Conservation (phyloP, 441 rosid genomes). For the Syzygium syzygioides region DNA sequence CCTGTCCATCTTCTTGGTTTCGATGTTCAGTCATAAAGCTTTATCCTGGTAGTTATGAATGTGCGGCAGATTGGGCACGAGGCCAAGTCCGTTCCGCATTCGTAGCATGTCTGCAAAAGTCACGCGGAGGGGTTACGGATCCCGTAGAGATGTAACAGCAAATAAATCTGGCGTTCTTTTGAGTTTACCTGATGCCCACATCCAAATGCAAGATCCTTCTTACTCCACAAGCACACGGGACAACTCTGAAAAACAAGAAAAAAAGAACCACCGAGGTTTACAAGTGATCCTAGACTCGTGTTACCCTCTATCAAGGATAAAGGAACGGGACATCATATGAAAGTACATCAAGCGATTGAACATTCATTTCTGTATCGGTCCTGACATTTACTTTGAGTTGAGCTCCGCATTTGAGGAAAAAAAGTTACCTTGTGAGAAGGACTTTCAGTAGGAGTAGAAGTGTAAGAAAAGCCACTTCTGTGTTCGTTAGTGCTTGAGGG, state of each 20-base stretch:
- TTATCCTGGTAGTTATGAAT: slow-evolving; percentile 18
- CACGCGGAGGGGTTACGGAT: neutral
- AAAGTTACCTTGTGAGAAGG: slow-evolving; percentile 3
- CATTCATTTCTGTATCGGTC: neutral
- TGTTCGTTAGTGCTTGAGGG: slow-evolving; percentile 7
- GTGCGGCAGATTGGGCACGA: slow-evolving; percentile 29
- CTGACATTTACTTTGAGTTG: neutral
- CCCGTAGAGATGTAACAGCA: neutral
- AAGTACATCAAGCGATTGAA: neutral
- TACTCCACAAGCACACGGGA: slow-evolving; percentile 4
- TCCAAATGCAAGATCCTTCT: slow-evolving; percentile 6
- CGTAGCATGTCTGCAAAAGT: slow-evolving; percentile 31
- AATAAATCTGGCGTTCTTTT: neutral
- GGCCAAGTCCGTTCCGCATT: slow-evolving; percentile 28
- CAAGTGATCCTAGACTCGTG: neutral
- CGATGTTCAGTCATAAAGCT: slow-evolving; percentile 17
- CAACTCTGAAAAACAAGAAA: neutral
- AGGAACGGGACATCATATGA: neutral
- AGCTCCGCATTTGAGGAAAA: neutral
- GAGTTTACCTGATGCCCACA: slow-evolving; percentile 12
- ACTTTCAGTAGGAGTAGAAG: neutral
- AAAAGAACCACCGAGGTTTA: neutral
- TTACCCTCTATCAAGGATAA: neutral
- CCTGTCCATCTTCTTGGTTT: neutral
- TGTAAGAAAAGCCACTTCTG: neutral